phyloP scores from a whole-genome alignment of 2,329 filamentous ascomycete species.

The Dichotomopilus funicola region DNA sequence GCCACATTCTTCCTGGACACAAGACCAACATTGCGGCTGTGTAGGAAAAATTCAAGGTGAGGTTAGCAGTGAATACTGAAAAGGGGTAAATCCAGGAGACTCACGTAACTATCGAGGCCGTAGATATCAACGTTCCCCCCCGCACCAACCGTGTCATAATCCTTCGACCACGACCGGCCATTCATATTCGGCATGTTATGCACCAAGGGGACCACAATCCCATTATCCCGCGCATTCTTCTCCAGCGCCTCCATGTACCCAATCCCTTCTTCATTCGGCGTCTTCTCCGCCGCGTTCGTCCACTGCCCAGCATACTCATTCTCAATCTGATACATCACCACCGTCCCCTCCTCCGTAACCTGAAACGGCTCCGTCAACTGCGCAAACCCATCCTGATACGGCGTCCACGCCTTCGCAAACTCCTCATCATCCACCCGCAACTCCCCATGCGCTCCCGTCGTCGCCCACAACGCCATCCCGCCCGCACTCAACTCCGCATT shows the following conservation, averaged over 20 bases:
- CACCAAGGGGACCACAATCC: background rate
- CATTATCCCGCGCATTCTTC: background rate
- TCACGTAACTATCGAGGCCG: conserved; percentile 3
- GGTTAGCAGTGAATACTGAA: background rate
- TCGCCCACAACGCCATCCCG: conserved; percentile 3
- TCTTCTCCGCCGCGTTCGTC: background rate
- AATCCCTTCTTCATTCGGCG: background rate
- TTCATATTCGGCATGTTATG: conserved; percentile 4
- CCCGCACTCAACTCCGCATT: conserved; percentile 4
- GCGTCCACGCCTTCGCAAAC: conserved; percentile 1
- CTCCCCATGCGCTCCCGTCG: background rate
- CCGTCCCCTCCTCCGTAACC: conserved; percentile 1
- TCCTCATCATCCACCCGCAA: background rate
- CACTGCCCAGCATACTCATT: conserved; percentile 3
- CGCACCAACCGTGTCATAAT: conserved; percentile 4
- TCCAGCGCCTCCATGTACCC: conserved; percentile 4
- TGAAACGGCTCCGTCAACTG: background rate
- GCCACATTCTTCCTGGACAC: background rate
- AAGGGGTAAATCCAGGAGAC: background rate
- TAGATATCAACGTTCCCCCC: conserved; percentile 5
- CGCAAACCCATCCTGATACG: background rate
- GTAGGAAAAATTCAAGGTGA: background rate
- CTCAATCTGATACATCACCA: conserved; percentile 7
- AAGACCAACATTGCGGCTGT: conserved; percentile 9
- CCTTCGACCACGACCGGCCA: background rate